phyloP scores from a whole-genome alignment of 163 green algal genomes.

The Scenedesmus sp. region DNA sequence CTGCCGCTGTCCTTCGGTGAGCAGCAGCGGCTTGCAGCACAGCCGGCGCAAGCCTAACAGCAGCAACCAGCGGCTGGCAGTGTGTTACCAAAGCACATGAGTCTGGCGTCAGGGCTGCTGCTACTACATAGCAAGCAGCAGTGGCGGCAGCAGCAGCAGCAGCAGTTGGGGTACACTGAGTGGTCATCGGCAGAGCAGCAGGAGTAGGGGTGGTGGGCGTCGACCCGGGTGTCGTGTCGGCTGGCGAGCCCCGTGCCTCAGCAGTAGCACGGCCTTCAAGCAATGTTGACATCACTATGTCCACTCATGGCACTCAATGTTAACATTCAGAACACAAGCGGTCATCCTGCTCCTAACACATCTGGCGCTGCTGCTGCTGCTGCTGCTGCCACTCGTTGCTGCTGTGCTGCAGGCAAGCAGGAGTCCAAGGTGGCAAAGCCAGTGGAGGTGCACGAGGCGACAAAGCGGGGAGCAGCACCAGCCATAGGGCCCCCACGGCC shows the following conservation, averaged over 20 bases:
- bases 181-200: too few species aligned
- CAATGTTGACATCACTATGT: too few species aligned
- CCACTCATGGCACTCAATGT: too few species aligned
- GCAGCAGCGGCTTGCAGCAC: not conserved
- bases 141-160: not conserved
- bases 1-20: conserved; percentile 69
- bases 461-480: conserved; percentile 11
- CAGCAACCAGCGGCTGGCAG: not conserved
- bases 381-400: not conserved
- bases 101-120: not conserved
- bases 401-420: conserved; percentile 39
- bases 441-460: conserved; percentile 23
- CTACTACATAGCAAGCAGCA: not conserved
- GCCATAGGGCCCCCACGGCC: conserved; percentile 18
- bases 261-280: too few species aligned
- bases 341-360: not conserved
- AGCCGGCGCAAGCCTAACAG: not conserved
- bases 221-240: too few species aligned
- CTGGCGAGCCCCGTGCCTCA: too few species aligned
- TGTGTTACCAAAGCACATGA: not conserved
- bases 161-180: not conserved
- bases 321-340: not conserved
- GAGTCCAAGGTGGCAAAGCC: conserved; percentile 37
- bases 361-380: not conserved
- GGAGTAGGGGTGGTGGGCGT: too few species aligned